These are phyloP conservation scores for Linum lewisii DNA, from an alignment of 345 rosid genomes.

Conservation along the genomic window DNA sequence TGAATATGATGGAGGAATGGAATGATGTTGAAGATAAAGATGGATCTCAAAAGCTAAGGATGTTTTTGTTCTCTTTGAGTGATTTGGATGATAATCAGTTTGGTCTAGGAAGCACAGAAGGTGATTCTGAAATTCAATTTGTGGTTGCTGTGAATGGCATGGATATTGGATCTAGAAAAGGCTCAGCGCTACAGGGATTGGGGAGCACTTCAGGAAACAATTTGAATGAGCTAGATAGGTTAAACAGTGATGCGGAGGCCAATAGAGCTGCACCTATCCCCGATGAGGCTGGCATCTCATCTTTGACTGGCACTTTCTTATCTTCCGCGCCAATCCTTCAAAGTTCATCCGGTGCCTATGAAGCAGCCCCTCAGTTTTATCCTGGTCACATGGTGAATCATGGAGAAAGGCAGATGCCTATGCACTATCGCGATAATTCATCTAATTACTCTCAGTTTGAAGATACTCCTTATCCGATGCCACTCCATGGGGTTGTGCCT, in stretches of 20 bases:
- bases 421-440: slow-evolving; percentile 31
- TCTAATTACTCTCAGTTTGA: slow-evolving; percentile 27
- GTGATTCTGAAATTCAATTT: slow-evolving; percentile 60
- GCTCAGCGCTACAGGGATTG: slow-evolving; percentile 31
- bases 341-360: slow-evolving; percentile 34
- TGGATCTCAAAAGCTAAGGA: slow-evolving; percentile 53
- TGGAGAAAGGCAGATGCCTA: slow-evolving; percentile 32
- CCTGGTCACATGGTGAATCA: slow-evolving; percentile 34
- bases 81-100: slow-evolving; percentile 66
- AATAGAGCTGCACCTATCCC: slow-evolving; percentile 22
- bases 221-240: slow-evolving; percentile 38
- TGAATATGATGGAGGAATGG: slow-evolving; percentile 84
- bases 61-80: slow-evolving; percentile 56
- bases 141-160: slow-evolving; percentile 73
- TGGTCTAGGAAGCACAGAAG: slow-evolving; percentile 34
- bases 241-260: slow-evolving; percentile 26
- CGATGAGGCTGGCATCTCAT: slow-evolving; percentile 30
- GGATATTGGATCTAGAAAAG: slow-evolving; percentile 47
- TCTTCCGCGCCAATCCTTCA: slow-evolving; percentile 34
- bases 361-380: slow-evolving; percentile 36
- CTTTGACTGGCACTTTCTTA: slow-evolving; percentile 29
- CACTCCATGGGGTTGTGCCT: slow-evolving; percentile 25
- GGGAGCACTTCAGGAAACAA: slow-evolving; percentile 46
- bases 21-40: slow-evolving; percentile 46
- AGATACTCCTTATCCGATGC: slow-evolving; percentile 30